Evolutionary conservation across 768 basidiomycete species (phyloP).

Genomic region (Scleroderma citrinum): DNA sequence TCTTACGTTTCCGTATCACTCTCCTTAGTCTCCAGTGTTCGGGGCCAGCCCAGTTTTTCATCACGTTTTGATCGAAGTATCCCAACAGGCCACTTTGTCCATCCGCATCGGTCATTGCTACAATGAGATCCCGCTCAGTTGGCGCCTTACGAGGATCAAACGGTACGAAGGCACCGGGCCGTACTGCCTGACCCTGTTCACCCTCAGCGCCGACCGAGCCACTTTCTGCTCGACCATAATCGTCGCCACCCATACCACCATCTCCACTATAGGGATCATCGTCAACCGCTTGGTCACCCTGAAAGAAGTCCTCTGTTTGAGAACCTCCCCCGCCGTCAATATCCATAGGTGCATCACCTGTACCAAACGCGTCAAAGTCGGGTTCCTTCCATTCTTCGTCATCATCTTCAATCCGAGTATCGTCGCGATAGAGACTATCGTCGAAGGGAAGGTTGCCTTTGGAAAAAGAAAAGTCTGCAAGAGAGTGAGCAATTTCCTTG

Average conservation of each 20-base stretch:
- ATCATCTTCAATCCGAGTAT: conserved; percentile 36
- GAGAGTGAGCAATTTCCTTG: conserved; percentile 74
- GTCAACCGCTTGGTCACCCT: conserved; percentile 50
- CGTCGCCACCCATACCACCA: conserved; percentile 37
- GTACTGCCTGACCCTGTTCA: conserved; percentile 33
- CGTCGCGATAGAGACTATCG: conserved; percentile 56
- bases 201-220: conserved; percentile 42
- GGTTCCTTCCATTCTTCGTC: conserved; percentile 25
- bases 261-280: conserved; percentile 41
- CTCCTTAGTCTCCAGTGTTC: conserved; percentile 96
- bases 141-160: conserved; percentile 84
- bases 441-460: conserved; percentile 57
- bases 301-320: conserved; percentile 61
- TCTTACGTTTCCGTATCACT: conserved; percentile 70
- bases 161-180: conserved; percentile 52
- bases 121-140: conserved; percentile 72
- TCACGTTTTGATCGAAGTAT: conserved; percentile 82
- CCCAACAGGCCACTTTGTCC: conserved; percentile 59
- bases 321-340: conserved; percentile 35
- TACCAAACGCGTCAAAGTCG: conserved; percentile 18
- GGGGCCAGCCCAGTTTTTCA: conserved; percentile 98
- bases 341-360: conserved; percentile 29
- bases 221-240: conserved; percentile 32
- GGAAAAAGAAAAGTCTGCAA: conserved; percentile 78
- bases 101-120: conserved; percentile 77